Conservation (phyloP, 345 rosid species). For the Arabidopsis arenosa region DNA sequence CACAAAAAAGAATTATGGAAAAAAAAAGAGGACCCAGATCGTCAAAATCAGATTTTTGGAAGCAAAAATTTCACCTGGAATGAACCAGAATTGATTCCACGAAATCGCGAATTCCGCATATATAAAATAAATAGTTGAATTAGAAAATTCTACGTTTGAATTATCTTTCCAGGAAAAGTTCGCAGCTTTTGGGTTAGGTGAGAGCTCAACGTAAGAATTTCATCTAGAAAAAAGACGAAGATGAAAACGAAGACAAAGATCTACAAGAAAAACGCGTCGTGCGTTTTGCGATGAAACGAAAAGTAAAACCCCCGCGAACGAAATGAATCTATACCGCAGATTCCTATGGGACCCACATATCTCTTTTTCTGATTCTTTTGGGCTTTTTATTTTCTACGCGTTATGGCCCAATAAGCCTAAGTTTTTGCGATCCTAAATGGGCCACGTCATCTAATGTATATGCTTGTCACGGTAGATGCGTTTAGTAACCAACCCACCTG, state of each 20-base stretch:
- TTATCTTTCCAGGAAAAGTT: neutral
- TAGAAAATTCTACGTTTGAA: conserved; percentile 27
- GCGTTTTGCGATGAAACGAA: conserved; percentile 30
- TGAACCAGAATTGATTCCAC: conserved; percentile 33
- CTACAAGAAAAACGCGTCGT: conserved; percentile 39
- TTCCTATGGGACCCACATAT: conserved; percentile 39
- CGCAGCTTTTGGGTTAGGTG: conserved; percentile 28
- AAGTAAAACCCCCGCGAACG: conserved; percentile 37
- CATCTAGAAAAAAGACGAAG: conserved; percentile 19
- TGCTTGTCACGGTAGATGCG: conserved; percentile 30
- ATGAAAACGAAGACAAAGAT: conserved; percentile 23
- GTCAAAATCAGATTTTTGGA: conserved; percentile 1
- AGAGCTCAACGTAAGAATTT: conserved; percentile 10
- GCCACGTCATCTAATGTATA: conserved; percentile 31
- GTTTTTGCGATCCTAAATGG: neutral
- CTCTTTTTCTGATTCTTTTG: conserved; percentile 22
- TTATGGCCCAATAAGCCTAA: conserved; percentile 20
- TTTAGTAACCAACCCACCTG: conserved; percentile 36
- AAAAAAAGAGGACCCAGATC: conserved; percentile 24
- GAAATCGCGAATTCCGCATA: conserved; percentile 43
- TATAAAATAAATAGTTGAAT: conserved; percentile 6
- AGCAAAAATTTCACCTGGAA: conserved; percentile 30
- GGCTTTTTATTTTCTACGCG: neutral
- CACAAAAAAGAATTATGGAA: neutral
- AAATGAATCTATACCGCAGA: conserved; percentile 46